A percentile compares a stretch with the other conserved stretches of the same genome.
Conservation (phyloP, 2,329 filamentous ascomycete species). For the Nakataea oryzae region DNA sequence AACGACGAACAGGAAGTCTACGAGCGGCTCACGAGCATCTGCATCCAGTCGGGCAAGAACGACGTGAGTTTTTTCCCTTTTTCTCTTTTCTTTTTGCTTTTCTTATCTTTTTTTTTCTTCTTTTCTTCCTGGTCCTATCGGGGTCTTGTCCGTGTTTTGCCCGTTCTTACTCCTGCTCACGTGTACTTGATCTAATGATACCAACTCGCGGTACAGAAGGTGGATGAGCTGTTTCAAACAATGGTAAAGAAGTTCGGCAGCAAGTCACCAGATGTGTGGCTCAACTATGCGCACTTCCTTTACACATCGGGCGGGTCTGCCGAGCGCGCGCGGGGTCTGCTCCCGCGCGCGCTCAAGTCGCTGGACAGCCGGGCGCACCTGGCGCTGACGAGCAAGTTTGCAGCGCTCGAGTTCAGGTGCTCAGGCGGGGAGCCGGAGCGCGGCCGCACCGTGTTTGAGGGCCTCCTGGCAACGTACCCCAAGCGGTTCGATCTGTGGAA, state of each 20-base stretch:
- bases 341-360: conserved; percentile 76
- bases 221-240: conserved; percentile 75
- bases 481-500: conserved; percentile 92
- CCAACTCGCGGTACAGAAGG: conserved; percentile 49
- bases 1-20: conserved; percentile 87
- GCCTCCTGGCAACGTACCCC: conserved; percentile 70
- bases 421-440: conserved; percentile 75
- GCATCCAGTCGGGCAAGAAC: conserved; percentile 81
- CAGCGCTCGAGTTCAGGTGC: conserved; percentile 82
- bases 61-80: conserved; percentile 45
- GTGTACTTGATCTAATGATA: neutral
- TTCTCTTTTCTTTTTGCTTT: neutral
- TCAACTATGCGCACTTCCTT: conserved; percentile 91
- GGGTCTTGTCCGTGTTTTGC: neutral
- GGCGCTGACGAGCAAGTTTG: conserved; percentile 76
- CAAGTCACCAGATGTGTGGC: conserved; percentile 70
- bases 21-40: conserved; percentile 84
- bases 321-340: conserved; percentile 65
- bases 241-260: conserved; percentile 86
- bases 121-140: neutral
- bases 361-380: conserved; percentile 59
- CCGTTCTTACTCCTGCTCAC: neutral
- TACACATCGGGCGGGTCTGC: conserved; percentile 62
- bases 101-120: neutral
- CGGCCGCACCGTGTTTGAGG: conserved; percentile 90